phyloP scores from a whole-genome alignment of 805 yeast genomes.

The Starmera pachycereana region DNA sequence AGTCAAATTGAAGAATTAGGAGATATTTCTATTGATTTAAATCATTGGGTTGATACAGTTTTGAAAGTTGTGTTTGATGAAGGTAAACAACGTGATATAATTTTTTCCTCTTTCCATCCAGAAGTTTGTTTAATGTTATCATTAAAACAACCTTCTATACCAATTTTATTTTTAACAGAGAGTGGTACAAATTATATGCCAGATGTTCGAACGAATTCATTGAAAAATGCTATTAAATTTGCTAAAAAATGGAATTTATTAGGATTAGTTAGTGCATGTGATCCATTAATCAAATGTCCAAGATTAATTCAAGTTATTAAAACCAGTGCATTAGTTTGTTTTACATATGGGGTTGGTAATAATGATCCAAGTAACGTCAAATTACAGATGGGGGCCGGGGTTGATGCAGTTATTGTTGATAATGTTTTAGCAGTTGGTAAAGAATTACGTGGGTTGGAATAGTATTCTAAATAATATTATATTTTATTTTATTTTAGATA shows the following conservation, averaged over 20 bases:
- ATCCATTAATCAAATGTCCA: constrained; percentile 81
- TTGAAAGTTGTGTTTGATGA: constrained; percentile 70
- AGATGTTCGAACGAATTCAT: constrained; percentile 76
- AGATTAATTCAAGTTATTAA: constrained; percentile 86
- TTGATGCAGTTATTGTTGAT: constrained; percentile 97
- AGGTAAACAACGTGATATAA: constrained; percentile 71
- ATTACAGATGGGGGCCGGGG: constrained; percentile 86
- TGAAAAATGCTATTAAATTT: constrained; percentile 86
- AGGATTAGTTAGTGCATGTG: constrained; percentile 86
- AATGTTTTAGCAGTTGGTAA: constrained; percentile 88
- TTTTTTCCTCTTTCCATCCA: constrained; percentile 91
- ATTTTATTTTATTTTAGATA: no score
- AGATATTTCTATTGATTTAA: constrained; percentile 70
- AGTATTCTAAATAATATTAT: no score
- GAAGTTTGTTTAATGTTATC: constrained; percentile 81
- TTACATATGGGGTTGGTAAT: constrained; percentile 79
- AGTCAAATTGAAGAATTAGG: constrained; percentile 86
- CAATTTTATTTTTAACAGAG: constrained; percentile 83
- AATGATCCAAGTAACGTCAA: constrained; percentile 78
- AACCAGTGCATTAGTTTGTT: constrained; percentile 83
- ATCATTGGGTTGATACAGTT: constrained; percentile 82
- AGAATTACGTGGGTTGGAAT: constrained; percentile 32
- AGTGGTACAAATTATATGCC: constrained; percentile 82
- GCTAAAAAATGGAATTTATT: constrained; percentile 84
- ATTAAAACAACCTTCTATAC: constrained; percentile 87